Evolutionary conservation across 164 flowering plant genomes (phyloP), one percentile per base, ranked within the genome.

Genomic region (Macadamia tetraphylla): DNA sequence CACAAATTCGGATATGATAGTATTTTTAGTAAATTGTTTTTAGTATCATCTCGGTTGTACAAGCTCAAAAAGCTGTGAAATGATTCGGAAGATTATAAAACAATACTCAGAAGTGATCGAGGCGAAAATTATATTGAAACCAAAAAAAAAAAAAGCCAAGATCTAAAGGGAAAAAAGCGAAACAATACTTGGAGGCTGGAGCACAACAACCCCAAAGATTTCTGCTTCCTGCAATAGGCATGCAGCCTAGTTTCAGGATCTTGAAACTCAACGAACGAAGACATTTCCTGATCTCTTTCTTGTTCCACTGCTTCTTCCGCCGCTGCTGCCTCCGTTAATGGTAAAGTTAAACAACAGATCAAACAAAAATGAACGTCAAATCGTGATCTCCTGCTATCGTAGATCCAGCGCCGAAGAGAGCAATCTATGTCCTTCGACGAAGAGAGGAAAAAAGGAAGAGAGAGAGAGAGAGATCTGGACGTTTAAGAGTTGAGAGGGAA

Each of bases 121-220:
- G 13, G 7, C 0, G 13, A 46, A 46, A 46, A 8, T 43, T 43
- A 43, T 6, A 43, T 3, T n/a, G 30, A 58, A 44, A 32, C 17
- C 29, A 18, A 6, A 43, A 6, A 43, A 43, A 23, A 43, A 43
- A 5, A 43, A 9, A 43, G 9, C 48, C 48, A 43, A 43, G 56
- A 63, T 23, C 67, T 3, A 30, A 17, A 51, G 55, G 31, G 67
- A 49, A 31, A 48, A 18, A 14, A 23, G 23, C 23, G 31, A 40
- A 43, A 1, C 10, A n/a, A 11, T 79, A 93, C 98, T 93, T 93
- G 60, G 23, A 23, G 23, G 23, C 23, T 23, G 23, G 90, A 76
- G 83, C 98, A 94, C 4, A 94, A 64, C 29, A 94, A 90, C 10
- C 98, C 97, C 8, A 92, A 85, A 14, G 97, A 92, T 68, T 92